Conservation (phyloP, 2,329 filamentous ascomycete species). For the Hortaea sp. region DNA sequence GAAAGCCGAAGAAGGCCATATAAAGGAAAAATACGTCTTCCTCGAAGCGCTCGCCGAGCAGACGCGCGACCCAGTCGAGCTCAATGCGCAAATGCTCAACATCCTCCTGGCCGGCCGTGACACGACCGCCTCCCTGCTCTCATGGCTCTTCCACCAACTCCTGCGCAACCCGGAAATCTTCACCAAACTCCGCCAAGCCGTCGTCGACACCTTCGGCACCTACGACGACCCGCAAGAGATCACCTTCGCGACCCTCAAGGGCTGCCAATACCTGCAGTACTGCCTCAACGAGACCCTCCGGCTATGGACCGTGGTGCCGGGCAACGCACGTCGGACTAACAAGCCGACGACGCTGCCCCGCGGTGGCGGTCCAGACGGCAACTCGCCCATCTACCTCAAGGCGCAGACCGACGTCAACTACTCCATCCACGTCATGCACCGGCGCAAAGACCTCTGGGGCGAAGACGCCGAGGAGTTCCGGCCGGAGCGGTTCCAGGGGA, state of each 20-base stretch:
- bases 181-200: slow-evolving; percentile 37
- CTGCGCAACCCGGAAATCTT: slow-evolving; percentile 42
- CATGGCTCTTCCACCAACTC: slow-evolving; percentile 45
- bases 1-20: slow-evolving; percentile 14
- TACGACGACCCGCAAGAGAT: slow-evolving; percentile 35
- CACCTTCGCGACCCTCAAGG: slow-evolving; percentile 52
- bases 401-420: slow-evolving; percentile 22
- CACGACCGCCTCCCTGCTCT: slow-evolving; percentile 45
- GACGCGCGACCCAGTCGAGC: slow-evolving; percentile 33
- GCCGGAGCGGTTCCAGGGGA: slow-evolving; percentile 25
- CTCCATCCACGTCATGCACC: slow-evolving; percentile 28
- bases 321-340: slow-evolving; percentile 59
- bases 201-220: slow-evolving; percentile 38
- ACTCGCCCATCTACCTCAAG: slow-evolving; percentile 42
- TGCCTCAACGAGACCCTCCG: slow-evolving; percentile 50
- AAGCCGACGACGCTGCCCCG: slow-evolving; percentile 63
- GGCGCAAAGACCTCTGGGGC: slow-evolving; percentile 28
- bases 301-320: slow-evolving; percentile 69
- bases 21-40: slow-evolving; percentile 35
- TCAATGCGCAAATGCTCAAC: slow-evolving; percentile 38
- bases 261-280: slow-evolving; percentile 53
- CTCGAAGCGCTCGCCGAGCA: slow-evolving; percentile 37
- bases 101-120: slow-evolving; percentile 62
- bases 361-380: slow-evolving; percentile 44
- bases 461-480: slow-evolving; percentile 29